phyloP scores from a whole-genome alignment of 106 monocot genomes.

The Apostasia shenzhenica region DNA sequence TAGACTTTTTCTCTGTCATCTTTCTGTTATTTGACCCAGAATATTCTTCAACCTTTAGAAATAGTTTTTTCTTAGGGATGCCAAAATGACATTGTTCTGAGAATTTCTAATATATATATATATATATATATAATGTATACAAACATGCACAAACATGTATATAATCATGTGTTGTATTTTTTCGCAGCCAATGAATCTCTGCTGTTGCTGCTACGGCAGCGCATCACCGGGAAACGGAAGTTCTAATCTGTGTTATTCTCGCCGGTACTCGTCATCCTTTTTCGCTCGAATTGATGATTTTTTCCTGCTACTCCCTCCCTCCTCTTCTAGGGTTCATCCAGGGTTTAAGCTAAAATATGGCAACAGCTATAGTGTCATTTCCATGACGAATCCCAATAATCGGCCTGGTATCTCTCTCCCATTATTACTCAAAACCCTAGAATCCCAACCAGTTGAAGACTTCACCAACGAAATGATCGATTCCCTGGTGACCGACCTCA shows the following conservation, averaged over 20 bases:
- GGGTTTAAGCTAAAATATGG: constrained; percentile 7
- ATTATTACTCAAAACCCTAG: constrained; percentile 14
- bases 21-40: too few relatives aligned
- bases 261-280: not conserved
- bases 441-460: not conserved
- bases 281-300: constrained; percentile 7
- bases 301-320: not conserved
- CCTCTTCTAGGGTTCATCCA: constrained; percentile 1
- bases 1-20: too few relatives aligned
- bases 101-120: too few relatives aligned
- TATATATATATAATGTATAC: too few relatives aligned
- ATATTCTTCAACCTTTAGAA: too few relatives aligned
- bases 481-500: constrained; percentile 21
- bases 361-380: not conserved
- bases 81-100: too few relatives aligned
- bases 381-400: not conserved
- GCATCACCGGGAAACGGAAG: constrained; percentile 1
- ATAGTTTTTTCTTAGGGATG: too few relatives aligned
- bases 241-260: not conserved
- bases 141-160: too few relatives aligned
- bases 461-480: constrained; percentile 16
- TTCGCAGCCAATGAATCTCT: constrained; percentile 7
- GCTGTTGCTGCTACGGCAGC: not conserved
- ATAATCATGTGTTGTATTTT: too few relatives aligned
- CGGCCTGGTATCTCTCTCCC: not conserved